These are phyloP conservation scores for Fraxinus xanthoxyloides DNA, from an alignment of 305 asterid species.

Conservation along the genomic window DNA sequence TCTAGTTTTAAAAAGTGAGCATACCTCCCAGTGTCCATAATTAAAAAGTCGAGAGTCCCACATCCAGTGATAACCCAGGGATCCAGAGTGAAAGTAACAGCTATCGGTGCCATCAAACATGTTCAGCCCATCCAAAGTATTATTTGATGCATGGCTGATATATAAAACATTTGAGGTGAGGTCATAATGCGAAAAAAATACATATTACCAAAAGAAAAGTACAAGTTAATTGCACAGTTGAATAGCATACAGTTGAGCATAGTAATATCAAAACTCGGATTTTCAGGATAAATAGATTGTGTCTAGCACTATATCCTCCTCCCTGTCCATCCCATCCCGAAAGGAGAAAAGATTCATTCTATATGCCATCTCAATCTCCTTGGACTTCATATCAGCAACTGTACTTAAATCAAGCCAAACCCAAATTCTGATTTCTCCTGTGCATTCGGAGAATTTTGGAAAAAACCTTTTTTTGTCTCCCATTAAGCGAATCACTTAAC, in stretches of 20 bases:
- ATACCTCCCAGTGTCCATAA: constrained; percentile 99
- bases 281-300: neutral
- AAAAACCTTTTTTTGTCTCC: neutral
- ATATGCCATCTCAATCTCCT: neutral
- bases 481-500: neutral
- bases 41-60: constrained; percentile 99
- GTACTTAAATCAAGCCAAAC: neutral
- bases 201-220: neutral
- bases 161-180: constrained; percentile 28
- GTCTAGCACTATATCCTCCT: neutral
- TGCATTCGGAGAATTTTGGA: neutral
- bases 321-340: neutral
- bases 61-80: constrained; percentile 96
- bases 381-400: neutral
- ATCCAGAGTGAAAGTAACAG: constrained; percentile 96
- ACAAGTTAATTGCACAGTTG: neutral
- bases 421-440: neutral
- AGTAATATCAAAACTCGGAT: neutral
- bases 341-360: neutral
- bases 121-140: constrained; percentile 99
- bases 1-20: constrained; percentile 28
- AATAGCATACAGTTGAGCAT: constrained; percentile 15
- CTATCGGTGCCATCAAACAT: constrained; percentile 99
- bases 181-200: constrained; percentile 6
- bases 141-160: constrained; percentile 93